A percentile compares a stretch with the other conserved stretches of the same genome.
Conservation (phyloP, 371 early-diverging fungal species). For the Apophysomyces ossiformis region DNA sequence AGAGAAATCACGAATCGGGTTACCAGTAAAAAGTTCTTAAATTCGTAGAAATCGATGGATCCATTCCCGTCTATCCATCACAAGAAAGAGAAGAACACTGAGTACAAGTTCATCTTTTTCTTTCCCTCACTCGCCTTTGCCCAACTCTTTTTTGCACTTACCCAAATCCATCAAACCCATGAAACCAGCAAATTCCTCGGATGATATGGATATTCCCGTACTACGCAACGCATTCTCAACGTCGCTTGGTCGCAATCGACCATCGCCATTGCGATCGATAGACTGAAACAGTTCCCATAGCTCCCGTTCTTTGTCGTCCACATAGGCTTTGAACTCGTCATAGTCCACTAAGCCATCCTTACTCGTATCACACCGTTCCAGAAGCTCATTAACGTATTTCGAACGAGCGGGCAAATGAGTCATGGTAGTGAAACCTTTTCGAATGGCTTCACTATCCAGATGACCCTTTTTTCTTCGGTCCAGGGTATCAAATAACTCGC, state of each 20-base stretch:
- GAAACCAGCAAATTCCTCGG: slow-evolving; percentile 63
- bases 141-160: slow-evolving; percentile 14
- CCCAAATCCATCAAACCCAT: slow-evolving; percentile 64
- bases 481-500: slow-evolving; percentile 45
- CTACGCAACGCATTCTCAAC: slow-evolving; percentile 50
- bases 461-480: slow-evolving; percentile 39
- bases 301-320: slow-evolving; percentile 63
- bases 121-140: too few species aligned
- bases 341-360: slow-evolving; percentile 61
- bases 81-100: slow-evolving; percentile 1
- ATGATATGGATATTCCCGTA: slow-evolving; percentile 64
- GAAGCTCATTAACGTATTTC: slow-evolving; percentile 56
- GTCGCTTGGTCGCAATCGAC: slow-evolving; percentile 59
- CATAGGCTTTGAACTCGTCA: slow-evolving; percentile 69
- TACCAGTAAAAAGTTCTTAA: slow-evolving; percentile 74
- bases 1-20: too few species aligned
- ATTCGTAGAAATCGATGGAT: slow-evolving; percentile 68
- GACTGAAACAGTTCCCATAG: slow-evolving; percentile 65
- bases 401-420: slow-evolving; percentile 44
- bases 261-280: slow-evolving; percentile 62
- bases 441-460: slow-evolving; percentile 41
- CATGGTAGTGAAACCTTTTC: slow-evolving; percentile 48
- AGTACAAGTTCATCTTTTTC: too few species aligned
- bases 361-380: slow-evolving; percentile 56
- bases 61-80: slow-evolving; percentile 57